Conservation (phyloP, 352 stramenopile genomes). For the Phytophthora pseudosyringae region DNA sequence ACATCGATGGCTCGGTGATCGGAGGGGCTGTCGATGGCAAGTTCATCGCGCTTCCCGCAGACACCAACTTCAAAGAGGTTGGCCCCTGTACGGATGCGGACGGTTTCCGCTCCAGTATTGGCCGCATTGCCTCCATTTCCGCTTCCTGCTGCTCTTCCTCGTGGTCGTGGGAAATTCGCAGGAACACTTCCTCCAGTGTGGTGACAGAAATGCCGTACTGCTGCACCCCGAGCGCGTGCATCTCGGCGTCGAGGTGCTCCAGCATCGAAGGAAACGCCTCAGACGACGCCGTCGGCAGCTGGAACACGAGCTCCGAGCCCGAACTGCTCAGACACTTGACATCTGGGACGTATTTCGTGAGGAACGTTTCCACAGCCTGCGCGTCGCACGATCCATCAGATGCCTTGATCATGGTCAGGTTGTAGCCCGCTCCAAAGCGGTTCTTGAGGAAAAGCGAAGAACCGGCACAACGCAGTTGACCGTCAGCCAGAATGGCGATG, state of each 20-base stretch:
- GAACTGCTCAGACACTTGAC: conserved; percentile 90
- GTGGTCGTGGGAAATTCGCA: conserved; percentile 71
- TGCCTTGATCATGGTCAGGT: conserved; percentile 66
- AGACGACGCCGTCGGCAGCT: conserved; percentile 88
- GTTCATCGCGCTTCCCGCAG: conserved; percentile 7
- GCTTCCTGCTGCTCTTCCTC: conserved; percentile 34
- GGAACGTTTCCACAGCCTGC: conserved; percentile 34
- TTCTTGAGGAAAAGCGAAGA: conserved; percentile 95
- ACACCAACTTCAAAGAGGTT: conserved; percentile 17
- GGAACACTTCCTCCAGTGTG: conserved; percentile 99
- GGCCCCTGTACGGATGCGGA: conserved; percentile 7
- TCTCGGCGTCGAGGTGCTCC: conserved; percentile 64
- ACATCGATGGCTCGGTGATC: conserved; percentile 37
- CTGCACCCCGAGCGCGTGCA: conserved; percentile 63
- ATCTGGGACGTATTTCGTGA: conserved; percentile 64
- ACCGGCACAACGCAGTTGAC: conserved; percentile 86
- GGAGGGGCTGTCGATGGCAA: conserved; percentile 3
- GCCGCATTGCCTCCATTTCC: background rate
- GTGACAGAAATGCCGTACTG: conserved; percentile 98
- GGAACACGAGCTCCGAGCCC: conserved; percentile 94
- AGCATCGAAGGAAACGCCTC: conserved; percentile 92
- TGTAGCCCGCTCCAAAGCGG: conserved; percentile 92
- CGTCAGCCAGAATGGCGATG: conserved; percentile 95
- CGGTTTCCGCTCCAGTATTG: conserved; percentile 16
- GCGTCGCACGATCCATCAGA: conserved; percentile 39